Evolutionary conservation across 805 yeast genomes (phyloP).

Genomic region (Barnettozyma botsteinii): DNA sequence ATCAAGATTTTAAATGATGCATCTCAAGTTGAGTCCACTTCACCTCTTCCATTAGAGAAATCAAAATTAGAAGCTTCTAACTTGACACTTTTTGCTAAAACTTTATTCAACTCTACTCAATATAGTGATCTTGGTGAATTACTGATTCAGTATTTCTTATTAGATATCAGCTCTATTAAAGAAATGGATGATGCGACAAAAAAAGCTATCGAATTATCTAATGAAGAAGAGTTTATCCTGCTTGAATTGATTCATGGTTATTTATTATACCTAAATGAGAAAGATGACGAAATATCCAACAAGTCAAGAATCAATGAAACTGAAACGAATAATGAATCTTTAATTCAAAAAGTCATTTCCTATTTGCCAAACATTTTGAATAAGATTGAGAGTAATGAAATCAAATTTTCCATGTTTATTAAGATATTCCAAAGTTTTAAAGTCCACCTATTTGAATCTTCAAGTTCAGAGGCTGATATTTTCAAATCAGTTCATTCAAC

Average conservation of each 20-base stretch:
- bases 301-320: constrained; percentile 9
- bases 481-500: constrained; percentile 10
- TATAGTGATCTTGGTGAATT: constrained; percentile 30
- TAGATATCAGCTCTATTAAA: constrained; percentile 37
- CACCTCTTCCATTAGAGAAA: constrained; percentile 10
- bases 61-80: constrained; percentile 8
- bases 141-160: constrained; percentile 35
- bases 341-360: constrained; percentile 12
- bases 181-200: constrained; percentile 29
- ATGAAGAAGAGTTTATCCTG: constrained; percentile 25
- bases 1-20: constrained; percentile 28
- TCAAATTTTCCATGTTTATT: constrained; percentile 13
- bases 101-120: constrained; percentile 25
- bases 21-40: constrained; percentile 5
- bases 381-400: constrained; percentile 12
- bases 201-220: constrained; percentile 26
- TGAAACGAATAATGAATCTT: constrained; percentile 11
- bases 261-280: constrained; percentile 9
- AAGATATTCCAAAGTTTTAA: constrained; percentile 17
- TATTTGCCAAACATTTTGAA: constrained; percentile 10
- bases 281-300: constrained; percentile 3
- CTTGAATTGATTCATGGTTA: constrained; percentile 39
- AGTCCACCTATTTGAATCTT: constrained; percentile 18
- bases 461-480: constrained; percentile 12
- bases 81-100: constrained; percentile 26